Conservation (phyloP, 805 yeast species). For the Spathaspora arborariae region DNA sequence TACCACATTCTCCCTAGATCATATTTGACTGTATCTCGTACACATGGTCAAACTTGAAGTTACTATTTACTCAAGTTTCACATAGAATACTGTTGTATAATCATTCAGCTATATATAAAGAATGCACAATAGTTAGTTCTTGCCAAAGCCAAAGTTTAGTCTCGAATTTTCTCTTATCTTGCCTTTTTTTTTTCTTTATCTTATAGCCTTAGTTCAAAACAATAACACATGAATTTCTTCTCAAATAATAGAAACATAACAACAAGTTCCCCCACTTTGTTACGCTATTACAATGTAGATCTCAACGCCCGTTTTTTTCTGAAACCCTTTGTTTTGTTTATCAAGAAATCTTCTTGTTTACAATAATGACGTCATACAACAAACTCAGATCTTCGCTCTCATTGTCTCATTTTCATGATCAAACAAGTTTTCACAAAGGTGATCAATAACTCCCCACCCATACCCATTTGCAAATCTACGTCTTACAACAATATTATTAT, state of each 20-base stretch:
- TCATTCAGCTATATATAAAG: too few relatives aligned
- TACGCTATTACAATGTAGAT: too few relatives aligned
- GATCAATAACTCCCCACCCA: conserved; percentile 47
- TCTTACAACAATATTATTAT: conserved; percentile 41
- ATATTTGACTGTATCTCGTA: too few relatives aligned
- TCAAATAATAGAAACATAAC: too few relatives aligned
- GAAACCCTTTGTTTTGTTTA: not conserved
- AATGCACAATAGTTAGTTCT: too few relatives aligned
- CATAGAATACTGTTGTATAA: too few relatives aligned
- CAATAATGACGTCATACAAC: not conserved
- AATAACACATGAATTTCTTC: too few relatives aligned
- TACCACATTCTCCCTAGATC: not conserved
- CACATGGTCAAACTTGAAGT: not conserved
- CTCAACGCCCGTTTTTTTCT: not conserved
- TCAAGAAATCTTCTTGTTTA: not conserved
- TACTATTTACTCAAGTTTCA: too few relatives aligned
- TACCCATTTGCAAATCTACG: conserved; percentile 42
- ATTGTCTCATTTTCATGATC: conserved; percentile 4
- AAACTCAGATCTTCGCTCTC: conserved; percentile 7
- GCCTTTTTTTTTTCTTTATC: too few relatives aligned
- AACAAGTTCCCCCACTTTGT: too few relatives aligned
- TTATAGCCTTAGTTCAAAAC: too few relatives aligned
- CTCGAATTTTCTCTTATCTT: not conserved
- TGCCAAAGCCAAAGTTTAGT: not conserved
- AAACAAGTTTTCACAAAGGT: conserved; percentile 28